A percentile compares a stretch with the other conserved stretches of the same genome.
These are phyloP conservation scores for Aspergillus hortae DNA, from an alignment of 2,329 filamentous ascomycete species.

Conservation along the genomic window DNA sequence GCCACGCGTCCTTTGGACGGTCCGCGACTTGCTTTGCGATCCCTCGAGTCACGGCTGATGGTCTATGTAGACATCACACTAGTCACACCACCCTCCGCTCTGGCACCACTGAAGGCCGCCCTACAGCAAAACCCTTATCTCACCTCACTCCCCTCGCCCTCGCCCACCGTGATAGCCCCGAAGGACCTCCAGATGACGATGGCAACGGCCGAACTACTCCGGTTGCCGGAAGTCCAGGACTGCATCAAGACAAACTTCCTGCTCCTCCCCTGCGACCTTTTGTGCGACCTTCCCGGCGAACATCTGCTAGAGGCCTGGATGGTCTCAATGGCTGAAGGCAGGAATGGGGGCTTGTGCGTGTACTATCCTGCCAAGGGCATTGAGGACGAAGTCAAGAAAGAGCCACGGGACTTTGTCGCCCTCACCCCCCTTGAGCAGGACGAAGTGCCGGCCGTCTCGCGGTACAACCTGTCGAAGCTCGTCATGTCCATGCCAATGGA, in stretches of 20 bases:
- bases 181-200: slow-evolving; percentile 8
- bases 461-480: slow-evolving; percentile 68
- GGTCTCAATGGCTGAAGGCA: slow-evolving; percentile 57
- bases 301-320: slow-evolving; percentile 69
- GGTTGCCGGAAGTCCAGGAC: slow-evolving; percentile 5
- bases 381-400: slow-evolving; percentile 74
- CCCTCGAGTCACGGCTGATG: not conserved
- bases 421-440: slow-evolving; percentile 63
- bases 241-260: slow-evolving; percentile 5
- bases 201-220: slow-evolving; percentile 6
- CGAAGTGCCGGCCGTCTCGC: slow-evolving; percentile 50
- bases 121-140: slow-evolving; percentile 48
- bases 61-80: slow-evolving; percentile 40
- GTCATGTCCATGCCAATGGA: slow-evolving; percentile 87
- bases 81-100: slow-evolving; percentile 43
- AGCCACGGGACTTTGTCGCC: slow-evolving; percentile 89
- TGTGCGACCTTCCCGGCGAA: slow-evolving; percentile 8
- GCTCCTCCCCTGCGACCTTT: slow-evolving; percentile 4
- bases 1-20: not conserved
- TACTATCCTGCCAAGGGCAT: slow-evolving; percentile 81
- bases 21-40: not conserved
- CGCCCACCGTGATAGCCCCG: slow-evolving; percentile 18
- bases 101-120: slow-evolving; percentile 41
- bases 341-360: slow-evolving; percentile 77
- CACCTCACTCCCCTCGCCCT: slow-evolving; percentile 44